Conservation (phyloP, 2,329 filamentous ascomycete genomes). For the Teratosphaeria viscida region DNA sequence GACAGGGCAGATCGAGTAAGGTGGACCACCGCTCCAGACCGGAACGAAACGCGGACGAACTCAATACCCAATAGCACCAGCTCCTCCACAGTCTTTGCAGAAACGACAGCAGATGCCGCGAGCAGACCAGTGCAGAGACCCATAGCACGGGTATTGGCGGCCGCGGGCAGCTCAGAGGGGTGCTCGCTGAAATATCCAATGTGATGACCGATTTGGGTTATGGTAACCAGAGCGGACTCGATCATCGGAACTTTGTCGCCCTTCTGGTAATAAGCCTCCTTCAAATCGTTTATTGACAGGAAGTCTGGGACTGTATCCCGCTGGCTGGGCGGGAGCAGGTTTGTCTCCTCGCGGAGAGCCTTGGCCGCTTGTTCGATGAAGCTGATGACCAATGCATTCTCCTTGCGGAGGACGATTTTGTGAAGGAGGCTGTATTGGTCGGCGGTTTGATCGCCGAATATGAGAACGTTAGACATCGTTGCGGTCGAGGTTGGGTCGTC, state of each 20-base stretch:
- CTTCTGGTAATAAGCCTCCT: constrained; percentile 53
- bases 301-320: constrained; percentile 52
- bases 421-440: constrained; percentile 54
- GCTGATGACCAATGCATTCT: constrained; percentile 49
- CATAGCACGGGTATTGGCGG: constrained; percentile 43
- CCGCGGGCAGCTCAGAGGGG: constrained; percentile 42
- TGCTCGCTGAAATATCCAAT: constrained; percentile 51
- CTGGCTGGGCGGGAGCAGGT: constrained; percentile 46
- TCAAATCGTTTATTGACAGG: constrained; percentile 51
- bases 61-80: constrained; percentile 54
- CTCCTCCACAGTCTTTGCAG: constrained; percentile 50
- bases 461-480: constrained; percentile 41
- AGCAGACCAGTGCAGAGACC: constrained; percentile 61
- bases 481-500: neutral
- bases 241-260: constrained; percentile 49
- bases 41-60: constrained; percentile 56
- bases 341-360: constrained; percentile 50
- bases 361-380: constrained; percentile 51
- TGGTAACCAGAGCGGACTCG: constrained; percentile 54
- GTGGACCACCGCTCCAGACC: constrained; percentile 43
- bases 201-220: constrained; percentile 57
- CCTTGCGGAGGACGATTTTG: constrained; percentile 37
- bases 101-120: constrained; percentile 57
- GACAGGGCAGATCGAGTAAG: constrained; percentile 37
- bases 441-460: constrained; percentile 63